Base-by-base conservation (phyloP, 1,139 yeast species). In the Zygosaccharomyces pseudobailii region DNA sequence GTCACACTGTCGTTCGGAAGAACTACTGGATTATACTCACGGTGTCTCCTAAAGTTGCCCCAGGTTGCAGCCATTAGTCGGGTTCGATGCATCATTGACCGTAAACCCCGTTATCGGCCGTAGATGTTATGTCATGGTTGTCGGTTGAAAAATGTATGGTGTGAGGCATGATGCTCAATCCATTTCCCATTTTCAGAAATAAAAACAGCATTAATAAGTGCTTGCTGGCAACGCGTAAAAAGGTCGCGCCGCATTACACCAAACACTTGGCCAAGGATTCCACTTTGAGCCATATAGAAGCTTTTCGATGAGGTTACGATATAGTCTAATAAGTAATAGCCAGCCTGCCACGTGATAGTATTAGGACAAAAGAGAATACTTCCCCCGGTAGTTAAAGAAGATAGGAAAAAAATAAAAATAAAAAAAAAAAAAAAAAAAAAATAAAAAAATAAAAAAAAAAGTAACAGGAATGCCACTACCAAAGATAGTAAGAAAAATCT, bases 1-100 rank as follows among this genome's bases (percentile, higher is more conserved):
- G 40, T 36, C 40, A 36, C 40, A 36, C 40, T 36, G 40, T 36
- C 40, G 20, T 25, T 31, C 5, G 21, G 30, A 36, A 36, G 5
- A n/a, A 4, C 6, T 3, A 10, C 3, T 22, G 8, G 8, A 10
- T 24, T 6, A 23, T 24, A 13, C 7, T 7, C 6, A 24, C 10
- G 13, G 17, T 3, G 13, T 6, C 19, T n/a, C 33, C 3, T 30
- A n/a, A n/a, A 30, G 19, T 19, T 30, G 6, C 13, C 19, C 33
- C 13, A 6, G 6, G 19, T n/a, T 9, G 19, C 19, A 30, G 19
- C 19, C 19, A 30, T 19, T 6, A 5, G 17, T 13, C 3, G 17
- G 13, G n/a, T 10, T 19, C 33, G 17, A 13, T 13, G 17, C 17
- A 8, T 6, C 27, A 24, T 8, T 24, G 27, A 6, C 27, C 27